phyloP scores from a whole-genome alignment of 768 basidiomycete genomes.

The Calvatia gigantea region DNA sequence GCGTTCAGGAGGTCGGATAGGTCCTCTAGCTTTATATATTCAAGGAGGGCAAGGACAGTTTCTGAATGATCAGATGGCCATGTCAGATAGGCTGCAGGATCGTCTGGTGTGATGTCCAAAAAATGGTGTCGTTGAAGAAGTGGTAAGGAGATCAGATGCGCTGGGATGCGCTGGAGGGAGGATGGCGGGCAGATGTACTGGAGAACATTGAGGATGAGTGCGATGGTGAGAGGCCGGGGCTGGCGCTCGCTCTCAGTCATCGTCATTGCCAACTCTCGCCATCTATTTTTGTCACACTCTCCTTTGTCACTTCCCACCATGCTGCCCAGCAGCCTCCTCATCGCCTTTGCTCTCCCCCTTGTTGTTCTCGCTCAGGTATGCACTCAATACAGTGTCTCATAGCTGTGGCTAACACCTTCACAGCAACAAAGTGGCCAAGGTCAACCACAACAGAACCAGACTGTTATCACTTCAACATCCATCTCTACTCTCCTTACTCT shows the following conservation, averaged over 20 bases:
- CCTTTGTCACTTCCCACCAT: conserved; percentile 22
- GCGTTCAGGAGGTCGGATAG: conserved; percentile 5
- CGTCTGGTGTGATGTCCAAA: conserved; percentile 48
- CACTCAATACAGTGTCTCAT: neutral
- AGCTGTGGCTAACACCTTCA: neutral
- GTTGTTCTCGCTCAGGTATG: conserved; percentile 42
- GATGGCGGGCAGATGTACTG: conserved; percentile 53
- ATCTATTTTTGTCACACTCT: conserved; percentile 25
- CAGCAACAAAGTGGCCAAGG: neutral
- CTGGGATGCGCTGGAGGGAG: conserved; percentile 43
- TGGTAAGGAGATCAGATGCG: conserved; percentile 54
- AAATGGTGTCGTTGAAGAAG: conserved; percentile 66
- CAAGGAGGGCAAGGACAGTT: conserved; percentile 37
- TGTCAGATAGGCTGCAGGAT: conserved; percentile 55
- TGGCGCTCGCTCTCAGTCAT: neutral
- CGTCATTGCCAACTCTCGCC: conserved; percentile 17
- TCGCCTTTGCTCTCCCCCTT: conserved; percentile 35
- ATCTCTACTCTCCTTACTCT: conserved; percentile 33
- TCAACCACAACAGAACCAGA: conserved; percentile 18
- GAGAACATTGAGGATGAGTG: conserved; percentile 45
- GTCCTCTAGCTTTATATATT: conserved; percentile 5
- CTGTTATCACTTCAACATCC: conserved; percentile 38
- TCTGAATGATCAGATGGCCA: conserved; percentile 52
- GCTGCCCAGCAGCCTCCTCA: conserved; percentile 29
- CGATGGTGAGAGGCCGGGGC: conserved; percentile 24